Evolutionary conservation across 768 basidiomycete genomes (phyloP), one percentile per base, ranked within the genome.

Genomic region (Artomyces pyxidatus): DNA sequence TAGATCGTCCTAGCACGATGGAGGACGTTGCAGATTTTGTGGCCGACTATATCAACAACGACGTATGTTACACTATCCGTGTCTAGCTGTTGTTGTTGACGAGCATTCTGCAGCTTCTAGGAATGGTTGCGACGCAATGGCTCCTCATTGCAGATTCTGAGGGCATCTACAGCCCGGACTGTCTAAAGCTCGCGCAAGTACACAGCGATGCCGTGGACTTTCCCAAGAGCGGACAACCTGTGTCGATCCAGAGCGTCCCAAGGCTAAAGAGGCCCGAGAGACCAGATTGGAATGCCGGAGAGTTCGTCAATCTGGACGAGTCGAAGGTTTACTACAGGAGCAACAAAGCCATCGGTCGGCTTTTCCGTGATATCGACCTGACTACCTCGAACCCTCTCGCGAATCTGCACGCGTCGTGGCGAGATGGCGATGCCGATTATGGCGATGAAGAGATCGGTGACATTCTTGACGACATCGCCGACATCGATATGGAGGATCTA

Each of bases 141-240:
- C 65, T 85, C 7, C 70, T 81, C 41, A 77, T 80, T 32, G 83
- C 84, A 3, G 84, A 86, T 59, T 72, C 74, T 54, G 76, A 61
- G 4, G 70, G 71, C 1, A 79, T 81, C 35, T 66, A 74, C 37
- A 72, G 83, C 55, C 43, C 54, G 1, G 72, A 76, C 25, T 85
- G 84, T 61, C 32, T 76, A 9, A 64, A 52, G 37, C 67, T 88
- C 19, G 75, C 83, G 7, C 61, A 66, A 10, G 64, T 85, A 11
- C 81, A 84, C 57, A 81, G 77, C 29, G 65, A 77, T 45, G 84
- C 84, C 0, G 81, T 84, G 1, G 82, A 85, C 59, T 85, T 77
- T 55, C 78, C 80, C 0, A 82, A 81, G 60, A 75, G 73, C 14
- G 56, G 69, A 16, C 52, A 54, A 8, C 63, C 68, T 0, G 70